Evolutionary conservation across 208 protist genomes (phyloP).

Genomic region (Crithidia acanthocephali): DNA sequence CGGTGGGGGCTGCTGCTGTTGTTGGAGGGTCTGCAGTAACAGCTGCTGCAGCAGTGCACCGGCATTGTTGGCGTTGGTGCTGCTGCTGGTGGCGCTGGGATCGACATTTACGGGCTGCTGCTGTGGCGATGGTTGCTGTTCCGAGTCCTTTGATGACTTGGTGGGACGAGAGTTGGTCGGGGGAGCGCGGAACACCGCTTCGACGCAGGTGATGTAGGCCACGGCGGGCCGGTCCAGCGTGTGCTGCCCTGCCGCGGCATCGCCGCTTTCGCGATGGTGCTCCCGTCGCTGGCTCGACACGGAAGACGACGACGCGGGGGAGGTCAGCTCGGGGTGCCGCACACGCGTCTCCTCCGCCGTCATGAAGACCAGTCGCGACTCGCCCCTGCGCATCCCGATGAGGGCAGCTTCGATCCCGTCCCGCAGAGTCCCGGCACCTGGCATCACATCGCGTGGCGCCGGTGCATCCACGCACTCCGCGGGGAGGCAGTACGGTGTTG

Average conservation of each 20-base stretch:
- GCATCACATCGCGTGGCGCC: constrained; percentile 39
- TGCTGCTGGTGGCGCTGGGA: background rate
- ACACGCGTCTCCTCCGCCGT: constrained; percentile 36
- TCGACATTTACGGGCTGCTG: background rate
- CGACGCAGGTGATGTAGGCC: constrained; percentile 28
- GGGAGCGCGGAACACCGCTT: background rate
- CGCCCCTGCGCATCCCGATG: constrained; percentile 47
- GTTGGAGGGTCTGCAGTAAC: constrained; percentile 52
- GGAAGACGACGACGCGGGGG: background rate
- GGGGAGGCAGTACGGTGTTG: constrained; percentile 41
- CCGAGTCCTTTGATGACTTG: too few species aligned
- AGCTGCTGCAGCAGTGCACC: constrained; percentile 46
- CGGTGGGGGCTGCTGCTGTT: background rate
- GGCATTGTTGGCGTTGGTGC: background rate
- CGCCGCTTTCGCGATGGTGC: background rate
- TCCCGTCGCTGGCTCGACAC: background rate
- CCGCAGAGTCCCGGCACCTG: constrained; percentile 50
- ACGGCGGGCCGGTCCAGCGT: constrained; percentile 23
- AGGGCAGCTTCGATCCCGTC: constrained; percentile 49
- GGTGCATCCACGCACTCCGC: constrained; percentile 46
- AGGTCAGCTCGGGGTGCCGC: constrained; percentile 33
- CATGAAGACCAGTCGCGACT: constrained; percentile 56
- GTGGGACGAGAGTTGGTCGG: too few species aligned
- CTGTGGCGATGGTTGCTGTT: constrained; percentile 6
- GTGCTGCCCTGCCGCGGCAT: background rate